These are phyloP conservation scores for Crithidia bombi DNA, from an alignment of 208 protist species.

Conservation along the genomic window DNA sequence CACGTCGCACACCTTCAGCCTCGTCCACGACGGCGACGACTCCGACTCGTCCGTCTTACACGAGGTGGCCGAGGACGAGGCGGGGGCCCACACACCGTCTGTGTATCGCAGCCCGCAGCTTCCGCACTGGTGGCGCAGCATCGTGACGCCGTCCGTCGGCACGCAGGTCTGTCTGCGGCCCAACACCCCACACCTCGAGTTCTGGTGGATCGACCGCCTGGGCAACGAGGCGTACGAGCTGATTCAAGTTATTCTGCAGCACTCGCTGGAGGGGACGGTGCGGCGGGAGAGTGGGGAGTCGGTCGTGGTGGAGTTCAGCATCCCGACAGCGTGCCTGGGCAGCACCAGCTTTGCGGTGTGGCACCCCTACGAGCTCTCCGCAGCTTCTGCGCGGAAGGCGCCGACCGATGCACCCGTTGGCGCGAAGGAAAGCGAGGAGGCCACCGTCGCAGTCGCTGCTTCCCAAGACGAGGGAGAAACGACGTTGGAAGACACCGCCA, in stretches of 20 bases:
- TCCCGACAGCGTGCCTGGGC: slow-evolving; percentile 9
- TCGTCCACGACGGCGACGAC: not conserved
- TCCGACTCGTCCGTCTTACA: not conserved
- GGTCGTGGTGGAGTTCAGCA: slow-evolving; percentile 30
- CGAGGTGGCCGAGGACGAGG: slow-evolving; percentile 27
- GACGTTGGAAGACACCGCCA: not conserved
- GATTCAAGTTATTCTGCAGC: slow-evolving; percentile 24
- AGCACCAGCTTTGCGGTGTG: slow-evolving; percentile 24
- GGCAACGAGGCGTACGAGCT: slow-evolving; percentile 36
- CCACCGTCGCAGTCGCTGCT: not conserved
- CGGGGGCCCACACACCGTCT: slow-evolving; percentile 24
- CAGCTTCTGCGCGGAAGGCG: not conserved
- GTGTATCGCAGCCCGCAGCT: slow-evolving; percentile 30
- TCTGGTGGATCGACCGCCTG: slow-evolving; percentile 43
- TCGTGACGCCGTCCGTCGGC: slow-evolving; percentile 25
- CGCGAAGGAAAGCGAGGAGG: not conserved
- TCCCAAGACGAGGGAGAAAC: not conserved
- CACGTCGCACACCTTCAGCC: slow-evolving; percentile 13
- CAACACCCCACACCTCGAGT: slow-evolving; percentile 24
- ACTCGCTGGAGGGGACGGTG: slow-evolving; percentile 27
- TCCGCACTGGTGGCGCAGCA: slow-evolving; percentile 41
- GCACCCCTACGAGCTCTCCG: not conserved
- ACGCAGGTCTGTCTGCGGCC: slow-evolving; percentile 23
- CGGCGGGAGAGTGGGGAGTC: slow-evolving; percentile 23
- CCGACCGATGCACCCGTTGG: not conserved